Percentiles rank a stretch among this genome's conserved stretches.
Conservation (phyloP, 164 flowering plant genomes). For the Malania oleifera region DNA sequence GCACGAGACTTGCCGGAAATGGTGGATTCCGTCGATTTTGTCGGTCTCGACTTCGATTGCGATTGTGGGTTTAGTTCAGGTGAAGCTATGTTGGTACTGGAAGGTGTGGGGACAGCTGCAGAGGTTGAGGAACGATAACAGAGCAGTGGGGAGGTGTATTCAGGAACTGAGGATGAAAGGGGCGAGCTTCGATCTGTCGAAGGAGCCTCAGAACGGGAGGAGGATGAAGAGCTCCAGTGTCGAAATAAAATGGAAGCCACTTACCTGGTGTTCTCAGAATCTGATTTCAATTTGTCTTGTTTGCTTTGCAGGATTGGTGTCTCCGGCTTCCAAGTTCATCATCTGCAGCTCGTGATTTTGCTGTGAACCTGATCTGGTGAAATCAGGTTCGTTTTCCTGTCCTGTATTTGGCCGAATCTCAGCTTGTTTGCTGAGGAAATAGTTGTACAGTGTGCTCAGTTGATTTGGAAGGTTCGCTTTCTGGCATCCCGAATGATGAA, state of each 20-base stretch:
- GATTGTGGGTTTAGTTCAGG: constrained; percentile 54
- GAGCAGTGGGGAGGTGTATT: constrained; percentile 55
- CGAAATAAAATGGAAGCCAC: constrained; percentile 81
- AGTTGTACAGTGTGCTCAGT: too few relatives aligned
- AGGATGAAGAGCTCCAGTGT: constrained; percentile 93
- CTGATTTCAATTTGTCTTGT: constrained; percentile 50
- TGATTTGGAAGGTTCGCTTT: too few relatives aligned
- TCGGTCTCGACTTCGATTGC: constrained; percentile 45
- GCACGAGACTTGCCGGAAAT: constrained; percentile 30
- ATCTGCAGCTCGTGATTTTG: constrained; percentile 42
- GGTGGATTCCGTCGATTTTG: constrained; percentile 72
- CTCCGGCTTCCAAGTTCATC: constrained; percentile 52
- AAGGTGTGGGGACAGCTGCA: constrained; percentile 51
- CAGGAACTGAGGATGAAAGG: constrained; percentile 97
- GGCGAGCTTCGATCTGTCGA: constrained; percentile 72
- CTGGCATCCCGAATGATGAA: too few relatives aligned
- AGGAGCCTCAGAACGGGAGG: constrained; percentile 51
- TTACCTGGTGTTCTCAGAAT: constrained; percentile 58
- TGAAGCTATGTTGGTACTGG: constrained; percentile 61
- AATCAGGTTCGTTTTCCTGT: too few relatives aligned
- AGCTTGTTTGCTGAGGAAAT: too few relatives aligned
- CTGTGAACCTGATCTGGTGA: too few relatives aligned
- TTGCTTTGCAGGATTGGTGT: constrained; percentile 53
- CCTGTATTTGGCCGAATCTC: too few relatives aligned
- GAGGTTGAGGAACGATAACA: constrained; percentile 49